Base-by-base conservation (phyloP, 2,329 filamentous ascomycete species). In the Gnomoniopsis smithogilvyi region DNA sequence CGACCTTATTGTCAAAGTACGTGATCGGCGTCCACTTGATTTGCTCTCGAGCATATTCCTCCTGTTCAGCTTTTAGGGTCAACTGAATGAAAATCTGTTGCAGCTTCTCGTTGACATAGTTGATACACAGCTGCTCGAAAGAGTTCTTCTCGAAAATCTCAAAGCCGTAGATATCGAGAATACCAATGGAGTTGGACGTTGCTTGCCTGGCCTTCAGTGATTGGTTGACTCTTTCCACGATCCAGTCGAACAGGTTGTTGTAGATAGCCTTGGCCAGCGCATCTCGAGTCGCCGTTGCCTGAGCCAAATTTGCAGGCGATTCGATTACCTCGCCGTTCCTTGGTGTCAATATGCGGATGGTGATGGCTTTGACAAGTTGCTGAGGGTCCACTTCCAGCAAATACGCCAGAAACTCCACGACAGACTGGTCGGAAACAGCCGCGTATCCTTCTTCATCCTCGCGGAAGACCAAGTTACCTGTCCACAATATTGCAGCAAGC, bases 141-240 rank as follows among this genome's bases (percentile, higher is more conserved):
- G 91, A 97, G 78, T 99, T 99, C 78, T 94, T 95, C 72, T 99
- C 95, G 66, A 99, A 99, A 66, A 99, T 99, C 72, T 99, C 95
- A 69, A 99, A 99, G 2, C 95, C 95, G 72, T 99, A 99, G 66
- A 99, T 99, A 81, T 99, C 95, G 65, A 99, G 82, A 70, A 99
- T 98, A 70, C 95, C 95, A 66, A 99, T 95, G 2, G 91, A 91
- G 72, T 97, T 95, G 46, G 85, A 78, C 3, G 93, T 84, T 0
- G 85, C 77, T 51, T 91, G 89, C 63, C 87, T 85, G 21, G 94
- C 90, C 72, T 91, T 88, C 61, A 98, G 77, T 4, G 94, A 96
- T 65, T 88, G 84, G 74, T 98, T 98, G 66, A 98, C 88, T 65
- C 95, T 89, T 67, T 89, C 85, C 21, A 98, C 93, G 64, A 99